Base-by-base conservation (phyloP, 2,329 filamentous ascomycete species). In the Stromatinia cepivora region DNA sequence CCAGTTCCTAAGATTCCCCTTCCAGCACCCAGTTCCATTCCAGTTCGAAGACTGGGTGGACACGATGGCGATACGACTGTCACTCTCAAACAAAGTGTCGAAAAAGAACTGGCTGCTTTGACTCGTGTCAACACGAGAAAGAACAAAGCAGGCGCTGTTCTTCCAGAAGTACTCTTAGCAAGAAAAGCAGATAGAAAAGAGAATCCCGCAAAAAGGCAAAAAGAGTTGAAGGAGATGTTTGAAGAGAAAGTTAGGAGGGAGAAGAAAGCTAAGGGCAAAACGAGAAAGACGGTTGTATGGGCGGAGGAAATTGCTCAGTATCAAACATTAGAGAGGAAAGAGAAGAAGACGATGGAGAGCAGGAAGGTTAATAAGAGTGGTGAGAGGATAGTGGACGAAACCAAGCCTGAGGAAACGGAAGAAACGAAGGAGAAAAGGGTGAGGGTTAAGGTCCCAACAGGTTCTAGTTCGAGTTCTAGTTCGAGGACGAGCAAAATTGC, bases 111-210 rank as follows among this genome's bases (percentile, higher is more conserved):
- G 11, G 81, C 81, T 0, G 76, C 79, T 2, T 70, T 82, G 54
- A 84, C 82, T 1, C 75, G 79, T 4, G 76, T 79, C 64, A 84
- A 84, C 70, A 84, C 82, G 1, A 77, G 81, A 39, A 82, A 81
- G 72, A 84, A 84, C 70, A 83, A 83, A 75, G 79, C 74, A 4
- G 77, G 73, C 25, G 78, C 82, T 1, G 68, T 81, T 7, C 75
- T 73, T 9, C 80, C 81, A 0, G 71, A 73, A 3, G 71, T 73
- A 15, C 68, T 77, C 13, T 48, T 79, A 5, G 71, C 73, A 0
- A 79, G 76, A 71, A 80, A 81, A 65, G 76, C 77, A 28, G 75
- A 79, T 9, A 79, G 81, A 67, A 79, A 80, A 64, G 77, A 80
- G 4, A 79, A 82, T 57, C 80, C 80, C 69, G 77, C 77, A 63